Conservation (phyloP, 78 protist genomes). For the Polysphondylium violaceum region DNA sequence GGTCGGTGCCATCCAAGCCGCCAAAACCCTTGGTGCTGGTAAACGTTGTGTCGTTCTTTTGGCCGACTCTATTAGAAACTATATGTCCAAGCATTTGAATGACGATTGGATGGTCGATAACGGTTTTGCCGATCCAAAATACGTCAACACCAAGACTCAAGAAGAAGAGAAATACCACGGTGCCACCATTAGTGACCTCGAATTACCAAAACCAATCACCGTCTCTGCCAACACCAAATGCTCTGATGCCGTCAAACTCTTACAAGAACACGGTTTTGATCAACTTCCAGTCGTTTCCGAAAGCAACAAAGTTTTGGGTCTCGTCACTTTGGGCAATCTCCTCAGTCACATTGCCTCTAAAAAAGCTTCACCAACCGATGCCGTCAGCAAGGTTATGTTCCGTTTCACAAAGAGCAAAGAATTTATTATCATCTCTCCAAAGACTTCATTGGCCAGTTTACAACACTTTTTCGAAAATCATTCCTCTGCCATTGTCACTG, state of each 20-base stretch:
- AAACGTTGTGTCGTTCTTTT: constrained; percentile 92
- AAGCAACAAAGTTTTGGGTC: constrained; percentile 64
- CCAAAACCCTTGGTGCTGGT: constrained; percentile 74
- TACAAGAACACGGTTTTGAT: constrained; percentile 79
- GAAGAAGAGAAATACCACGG: constrained; percentile 79
- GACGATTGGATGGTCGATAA: constrained; percentile 93
- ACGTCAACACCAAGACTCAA: constrained; percentile 27
- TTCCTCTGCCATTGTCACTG: constrained; percentile 74
- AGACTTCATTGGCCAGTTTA: constrained; percentile 61
- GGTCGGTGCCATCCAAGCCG: constrained; percentile 89
- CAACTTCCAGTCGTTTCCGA: constrained; percentile 81
- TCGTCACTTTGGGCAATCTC: constrained; percentile 75
- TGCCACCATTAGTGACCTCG: constrained; percentile 71
- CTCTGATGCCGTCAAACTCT: constrained; percentile 36
- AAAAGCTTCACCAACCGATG: constrained; percentile 35
- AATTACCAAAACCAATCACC: constrained; percentile 72
- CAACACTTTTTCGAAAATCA: constrained; percentile 70
- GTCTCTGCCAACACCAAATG: constrained; percentile 75
- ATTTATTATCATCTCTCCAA: constrained; percentile 43
- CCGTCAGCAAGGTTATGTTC: constrained; percentile 83
- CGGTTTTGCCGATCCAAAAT: constrained; percentile 85
- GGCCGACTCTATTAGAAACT: constrained; percentile 95
- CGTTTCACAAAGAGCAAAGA: constrained; percentile 68
- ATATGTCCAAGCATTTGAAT: constrained; percentile 94
- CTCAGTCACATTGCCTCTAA: constrained; percentile 49